Base-by-base conservation (phyloP, 1,284 basidiomycete genomes). In the Athelia sp. region DNA sequence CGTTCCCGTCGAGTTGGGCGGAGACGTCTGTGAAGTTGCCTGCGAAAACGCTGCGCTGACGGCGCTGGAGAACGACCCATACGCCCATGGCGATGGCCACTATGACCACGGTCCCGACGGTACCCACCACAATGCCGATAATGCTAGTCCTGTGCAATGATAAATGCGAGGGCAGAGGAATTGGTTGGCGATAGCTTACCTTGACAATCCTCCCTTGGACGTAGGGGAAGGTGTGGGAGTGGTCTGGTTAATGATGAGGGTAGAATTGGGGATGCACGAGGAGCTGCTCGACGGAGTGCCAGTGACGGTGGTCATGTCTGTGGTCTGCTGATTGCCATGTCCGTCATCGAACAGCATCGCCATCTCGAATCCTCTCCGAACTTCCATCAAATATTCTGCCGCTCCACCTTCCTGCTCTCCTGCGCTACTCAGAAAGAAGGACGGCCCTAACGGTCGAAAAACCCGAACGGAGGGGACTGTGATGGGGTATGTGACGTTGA, bases 301-400 rank as follows among this genome's bases (percentile, higher is more conserved):
- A 13, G 50, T 51, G 4, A 72, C 60, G 1, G 60, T 54, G n/a
- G 68, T 32, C 17, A 70, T 50, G 15, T 56, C 42, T 6, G 63
- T 63, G 13, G 63, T 57, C 49, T 66, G 59, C 19, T 43, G 52
- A 49, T 61, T 56, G 1, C 62, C 66, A 15, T 52, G 53, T 11
- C 49, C 52, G 22, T 63, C 60, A 46, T 66, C 62, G 47, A 69
- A 56, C 36, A 78, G 56, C 43, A 84, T 58, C 2, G 76, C 60
- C 1, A 77, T 65, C 34, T 74, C 62, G 10, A 62, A 56, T 19
- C 69, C 70, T 4, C 68, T 65, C 4, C 58, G 17, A 9, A 69
- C 70, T 43, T 60, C 67, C 68, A 81, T 69, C 21, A 64, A 58
- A 54, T 78, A 84, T 0, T 64, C 67, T 0, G 74, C 74, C 3